These are phyloP conservation scores for Ilyonectria destructans DNA, from an alignment of 2,329 filamentous ascomycete species.

Conservation along the genomic window DNA sequence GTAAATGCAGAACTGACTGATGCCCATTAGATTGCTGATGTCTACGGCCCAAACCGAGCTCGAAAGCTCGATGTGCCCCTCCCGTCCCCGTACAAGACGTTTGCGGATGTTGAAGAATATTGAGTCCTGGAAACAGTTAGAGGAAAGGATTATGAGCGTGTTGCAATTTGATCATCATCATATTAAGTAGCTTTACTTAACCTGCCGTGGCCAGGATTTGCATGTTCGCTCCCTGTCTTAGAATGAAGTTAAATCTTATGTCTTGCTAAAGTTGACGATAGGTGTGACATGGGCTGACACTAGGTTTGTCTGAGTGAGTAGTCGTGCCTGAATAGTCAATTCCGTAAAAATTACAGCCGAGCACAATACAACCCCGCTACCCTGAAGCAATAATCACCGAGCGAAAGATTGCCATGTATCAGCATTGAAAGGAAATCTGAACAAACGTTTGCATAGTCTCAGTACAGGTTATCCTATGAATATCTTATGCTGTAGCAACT, in stretches of 20 bases:
- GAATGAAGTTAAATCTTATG: no score
- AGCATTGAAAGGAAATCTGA: no score
- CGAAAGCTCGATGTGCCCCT: constrained; percentile 19
- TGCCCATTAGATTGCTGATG: constrained; percentile 13
- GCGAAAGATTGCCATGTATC: no score
- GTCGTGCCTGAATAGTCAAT: no score
- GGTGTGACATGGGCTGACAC: no score
- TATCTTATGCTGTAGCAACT: constrained; percentile 66
- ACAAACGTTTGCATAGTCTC: background rate
- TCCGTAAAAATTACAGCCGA: no score
- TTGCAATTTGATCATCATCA: background rate
- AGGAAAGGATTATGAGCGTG: background rate
- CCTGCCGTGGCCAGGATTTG: background rate
- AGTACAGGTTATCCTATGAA: background rate
- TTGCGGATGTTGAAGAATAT: constrained; percentile 23
- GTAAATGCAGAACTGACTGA: background rate
- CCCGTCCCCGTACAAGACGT: constrained; percentile 13
- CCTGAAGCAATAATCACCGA: no score
- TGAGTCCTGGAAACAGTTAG: background rate
- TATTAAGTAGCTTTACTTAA: background rate
- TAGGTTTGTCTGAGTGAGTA: no score
- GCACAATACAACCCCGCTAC: no score
- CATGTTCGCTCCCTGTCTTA: no score
- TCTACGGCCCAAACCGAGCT: constrained; percentile 12
- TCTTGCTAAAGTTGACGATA: no score